Base-by-base conservation (phyloP, 192 early-diverging fungal genomes). In the Entomortierella lignicola region DNA sequence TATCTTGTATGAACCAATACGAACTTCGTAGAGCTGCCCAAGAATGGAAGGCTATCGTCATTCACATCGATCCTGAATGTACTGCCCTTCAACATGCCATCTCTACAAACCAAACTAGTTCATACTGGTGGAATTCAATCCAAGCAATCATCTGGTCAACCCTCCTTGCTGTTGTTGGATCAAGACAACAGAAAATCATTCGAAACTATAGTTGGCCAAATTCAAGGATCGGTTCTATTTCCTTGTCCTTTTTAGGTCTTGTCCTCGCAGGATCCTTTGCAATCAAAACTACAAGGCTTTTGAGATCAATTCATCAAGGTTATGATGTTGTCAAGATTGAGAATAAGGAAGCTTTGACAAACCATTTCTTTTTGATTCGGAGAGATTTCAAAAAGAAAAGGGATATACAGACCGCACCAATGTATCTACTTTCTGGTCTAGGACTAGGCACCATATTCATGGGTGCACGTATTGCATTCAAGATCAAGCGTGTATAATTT, bases 1-100 rank as follows among this genome's bases (percentile, higher is more conserved):
- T 79, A n/a, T 66, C 60, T 7, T 79, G 75, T 25, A 79, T 79
- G 75, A 79, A 79, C 55, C 75, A 79, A 34, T 79, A 79, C 26
- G 75, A 79, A 27, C 57, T 79, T 47, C 32, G 57, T 29, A 54
- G 63, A n/a, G 75, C 75, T 2, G 70, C 67, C 47, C 75, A 66
- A 4, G 75, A 79, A 47, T 79, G 75, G 75, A 65, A 60, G 30
- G 67, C 75, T 8, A 59, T 79, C 25, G 64, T 79, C 42, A 67
- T 79, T 20, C 75, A 79, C 41, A 61, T 79, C 55, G 68, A 79
- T 48, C 75, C 75, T 18, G 75, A 79, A 53, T 79, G 75, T 30
- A 69, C 57, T 26, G 75, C 75, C 21, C 75, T 79, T 4, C 75
- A 79, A 61, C 54, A 41, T n/a, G 34, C 75, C 10, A 58, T 70